These are phyloP conservation scores for Geranium rotundifolium DNA, from an alignment of 345 rosid species.

Conservation along the genomic window DNA sequence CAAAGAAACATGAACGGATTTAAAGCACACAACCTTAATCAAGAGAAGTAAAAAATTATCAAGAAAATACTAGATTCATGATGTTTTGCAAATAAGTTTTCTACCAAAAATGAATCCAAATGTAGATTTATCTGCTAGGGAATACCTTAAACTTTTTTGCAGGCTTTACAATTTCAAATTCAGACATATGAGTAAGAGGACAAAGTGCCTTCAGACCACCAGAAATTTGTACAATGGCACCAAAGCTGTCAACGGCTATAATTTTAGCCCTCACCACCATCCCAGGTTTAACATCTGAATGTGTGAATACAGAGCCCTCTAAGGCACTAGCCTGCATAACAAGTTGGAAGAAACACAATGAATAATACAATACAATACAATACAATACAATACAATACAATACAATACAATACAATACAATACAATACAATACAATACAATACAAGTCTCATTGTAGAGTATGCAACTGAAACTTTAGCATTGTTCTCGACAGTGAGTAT, in stretches of 20 bases:
- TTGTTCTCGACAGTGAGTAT: no score
- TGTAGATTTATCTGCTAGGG: slow-evolving; percentile 1
- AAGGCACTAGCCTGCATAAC: slow-evolving; percentile 75
- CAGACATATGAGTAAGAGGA: slow-evolving; percentile 93
- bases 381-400: no score
- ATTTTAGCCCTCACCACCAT: slow-evolving; percentile 81
- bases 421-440: no score
- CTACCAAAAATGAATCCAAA: background rate
- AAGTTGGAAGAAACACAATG: slow-evolving; percentile 11
- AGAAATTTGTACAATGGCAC: slow-evolving; percentile 92
- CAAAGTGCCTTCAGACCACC: slow-evolving; percentile 98
- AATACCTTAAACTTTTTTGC: slow-evolving; percentile 79
- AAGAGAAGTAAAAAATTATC: background rate
- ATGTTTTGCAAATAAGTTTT: background rate
- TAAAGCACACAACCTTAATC: slow-evolving; percentile 6
- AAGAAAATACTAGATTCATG: background rate
- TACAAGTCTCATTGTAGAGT: background rate
- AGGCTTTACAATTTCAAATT: slow-evolving; percentile 79
- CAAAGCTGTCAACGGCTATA: slow-evolving; percentile 60
- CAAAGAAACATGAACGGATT: slow-evolving; percentile 9
- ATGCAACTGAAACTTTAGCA: background rate
- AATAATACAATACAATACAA: no score
- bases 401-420: no score
- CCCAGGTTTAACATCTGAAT: slow-evolving; percentile 95
- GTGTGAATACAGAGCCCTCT: slow-evolving; percentile 87